Base-by-base conservation (phyloP, 495 filamentous ascomycete species). In the Hypoxylon intermedium region DNA sequence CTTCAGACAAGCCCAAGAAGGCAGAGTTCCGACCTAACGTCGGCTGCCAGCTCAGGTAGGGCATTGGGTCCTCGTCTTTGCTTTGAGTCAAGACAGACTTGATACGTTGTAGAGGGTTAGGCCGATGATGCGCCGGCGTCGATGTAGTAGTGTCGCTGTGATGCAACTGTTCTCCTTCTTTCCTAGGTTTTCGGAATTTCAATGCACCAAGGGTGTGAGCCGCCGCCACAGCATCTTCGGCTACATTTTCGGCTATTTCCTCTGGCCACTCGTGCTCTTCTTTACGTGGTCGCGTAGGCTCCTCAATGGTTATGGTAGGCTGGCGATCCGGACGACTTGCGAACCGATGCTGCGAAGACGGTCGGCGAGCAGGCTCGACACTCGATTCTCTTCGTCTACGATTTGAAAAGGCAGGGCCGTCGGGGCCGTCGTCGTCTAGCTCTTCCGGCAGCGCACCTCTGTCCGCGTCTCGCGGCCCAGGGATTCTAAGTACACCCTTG, bases 31-130 rank as follows among this genome's bases (percentile, higher is more conserved):
- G 83, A 13, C 90, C 94, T 31, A 96, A 78, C 0, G 94, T 98
- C 4, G 94, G 91, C 70, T 92, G 85, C 86, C 90, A 98, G 70
- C 91, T 96, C 18, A 98, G 81, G 71, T 98, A 98, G 0, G 94
- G 93, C 18, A 87, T 88, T 5, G 73, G 66, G 30, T 81, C 80
- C 12, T 77, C 72, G 9, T 79, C 75, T 61, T 82, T 75, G 23
- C 76, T 62, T 38, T 70, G 54, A 16, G 79, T 73, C 37, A 82
- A 65, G n/a, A 71, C 79, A 0, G 71, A 58, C 53, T 42, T 67
- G 42, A 71, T 43, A 13, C 53, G 51, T 1, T 49, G 38, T 16
- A 71, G 23, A 15, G 68, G 65, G 48, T 61, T 54, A 15, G 53
- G 40, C 24, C 55, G 46, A 31, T 33, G 5, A 11, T 19, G 24